A percentile compares a stretch with the other conserved stretches of the same genome.
phyloP scores from a whole-genome alignment of 139 green algal genomes.

The Chlamydomonas eustigma region DNA sequence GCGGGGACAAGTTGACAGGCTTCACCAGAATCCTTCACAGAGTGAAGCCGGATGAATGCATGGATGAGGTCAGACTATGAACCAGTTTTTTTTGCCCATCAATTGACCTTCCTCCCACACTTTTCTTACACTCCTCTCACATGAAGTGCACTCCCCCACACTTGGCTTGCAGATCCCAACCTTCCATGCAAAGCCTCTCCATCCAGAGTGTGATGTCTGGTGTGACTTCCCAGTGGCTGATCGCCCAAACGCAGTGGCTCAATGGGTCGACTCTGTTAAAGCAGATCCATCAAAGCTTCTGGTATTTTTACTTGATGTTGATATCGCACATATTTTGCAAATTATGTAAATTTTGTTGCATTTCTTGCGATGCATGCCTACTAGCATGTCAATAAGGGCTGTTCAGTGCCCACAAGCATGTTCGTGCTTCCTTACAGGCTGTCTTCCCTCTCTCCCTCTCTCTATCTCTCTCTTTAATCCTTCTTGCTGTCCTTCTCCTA shows the following conservation, averaged over 20 bases:
- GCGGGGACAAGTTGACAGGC: constrained; percentile 64
- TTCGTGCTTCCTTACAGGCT: too few relatives aligned
- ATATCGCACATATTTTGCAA: too few relatives aligned
- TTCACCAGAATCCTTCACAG: constrained; percentile 90
- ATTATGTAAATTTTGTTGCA: too few relatives aligned
- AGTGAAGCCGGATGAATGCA: constrained; percentile 58
- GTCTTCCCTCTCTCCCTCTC: too few relatives aligned
- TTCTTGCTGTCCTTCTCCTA: too few relatives aligned
- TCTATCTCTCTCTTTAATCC: too few relatives aligned
- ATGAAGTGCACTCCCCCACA: not conserved
- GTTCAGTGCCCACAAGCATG: too few relatives aligned
- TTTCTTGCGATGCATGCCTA: too few relatives aligned
- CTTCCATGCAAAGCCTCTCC: constrained; percentile 52
- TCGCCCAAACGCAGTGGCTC: constrained; percentile 70
- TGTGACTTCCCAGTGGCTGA: constrained; percentile 87
- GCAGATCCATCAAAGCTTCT: constrained; percentile 50
- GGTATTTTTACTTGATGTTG: constrained; percentile 21
- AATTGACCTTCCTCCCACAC: too few relatives aligned
- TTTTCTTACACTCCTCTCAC: not conserved
- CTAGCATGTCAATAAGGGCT: too few relatives aligned
- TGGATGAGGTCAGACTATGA: constrained; percentile 52
- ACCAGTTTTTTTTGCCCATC: not conserved
- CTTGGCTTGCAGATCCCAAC: constrained; percentile 51
- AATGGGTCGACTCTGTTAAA: constrained; percentile 56
- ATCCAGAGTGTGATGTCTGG: constrained; percentile 71